Evolutionary conservation across 2,329 filamentous ascomycete genomes (phyloP).

Genomic region (Xylariaceae sp.): DNA sequence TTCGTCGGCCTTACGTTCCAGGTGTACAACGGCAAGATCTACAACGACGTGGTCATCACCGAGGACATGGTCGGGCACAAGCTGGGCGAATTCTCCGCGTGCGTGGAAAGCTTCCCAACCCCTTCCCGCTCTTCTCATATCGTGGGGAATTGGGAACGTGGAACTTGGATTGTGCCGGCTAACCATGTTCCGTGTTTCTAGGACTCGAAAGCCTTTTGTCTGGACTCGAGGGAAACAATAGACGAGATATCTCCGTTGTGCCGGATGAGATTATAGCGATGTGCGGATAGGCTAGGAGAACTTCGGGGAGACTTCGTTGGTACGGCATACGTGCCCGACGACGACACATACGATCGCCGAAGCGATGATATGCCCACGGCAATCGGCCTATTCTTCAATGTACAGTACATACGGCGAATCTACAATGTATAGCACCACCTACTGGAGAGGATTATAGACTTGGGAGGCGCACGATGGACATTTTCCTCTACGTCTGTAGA

Average conservation of each 20-base stretch:
- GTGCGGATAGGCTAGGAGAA: constrained; percentile 10
- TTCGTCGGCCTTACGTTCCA: constrained; percentile 88
- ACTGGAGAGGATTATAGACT: background rate
- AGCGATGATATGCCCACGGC: background rate
- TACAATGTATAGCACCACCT: constrained; percentile 4
- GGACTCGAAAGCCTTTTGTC: constrained; percentile 56
- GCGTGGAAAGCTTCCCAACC: constrained; percentile 39
- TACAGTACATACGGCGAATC: constrained; percentile 9
- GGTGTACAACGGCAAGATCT: constrained; percentile 87
- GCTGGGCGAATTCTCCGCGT: constrained; percentile 87
- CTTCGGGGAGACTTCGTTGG: background rate
- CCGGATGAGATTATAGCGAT: background rate
- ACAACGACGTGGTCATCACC: constrained; percentile 76
- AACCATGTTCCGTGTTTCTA: constrained; percentile 26
- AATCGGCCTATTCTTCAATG: constrained; percentile 1
- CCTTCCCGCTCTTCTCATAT: background rate
- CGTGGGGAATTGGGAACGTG: too few species aligned
- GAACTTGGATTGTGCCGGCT: constrained; percentile 7
- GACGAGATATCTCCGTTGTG: background rate
- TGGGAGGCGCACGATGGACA: background rate
- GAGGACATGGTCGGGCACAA: constrained; percentile 97
- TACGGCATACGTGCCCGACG: constrained; percentile 15
- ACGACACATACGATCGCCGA: background rate
- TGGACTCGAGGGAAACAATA: constrained; percentile 39
- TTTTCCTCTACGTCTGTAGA: background rate